These are phyloP conservation scores for Rubroboletus satanas DNA, from an alignment of 768 basidiomycete species.

Conservation along the genomic window DNA sequence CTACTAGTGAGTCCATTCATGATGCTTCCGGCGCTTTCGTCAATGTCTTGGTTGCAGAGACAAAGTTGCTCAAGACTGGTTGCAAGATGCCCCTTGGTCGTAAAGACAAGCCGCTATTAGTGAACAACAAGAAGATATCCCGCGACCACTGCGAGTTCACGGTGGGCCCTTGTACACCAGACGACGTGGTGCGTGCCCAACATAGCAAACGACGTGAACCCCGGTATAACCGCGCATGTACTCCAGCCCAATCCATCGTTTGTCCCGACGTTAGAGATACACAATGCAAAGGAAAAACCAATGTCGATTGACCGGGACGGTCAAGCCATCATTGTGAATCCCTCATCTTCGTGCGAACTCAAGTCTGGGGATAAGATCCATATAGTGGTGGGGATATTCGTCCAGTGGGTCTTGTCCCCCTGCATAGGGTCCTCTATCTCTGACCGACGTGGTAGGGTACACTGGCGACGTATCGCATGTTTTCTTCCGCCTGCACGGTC, in stretches of 20 bases:
- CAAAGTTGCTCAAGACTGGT: conserved; percentile 62
- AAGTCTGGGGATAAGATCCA: conserved; percentile 52
- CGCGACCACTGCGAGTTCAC: conserved; percentile 54
- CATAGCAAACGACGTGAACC: not conserved
- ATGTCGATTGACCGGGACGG: conserved; percentile 40
- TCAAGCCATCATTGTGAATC: conserved; percentile 33
- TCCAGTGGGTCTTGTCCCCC: conserved; percentile 41
- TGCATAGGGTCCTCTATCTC: not conserved
- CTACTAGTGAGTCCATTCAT: conserved; percentile 37
- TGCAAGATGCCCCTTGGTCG: conserved; percentile 54
- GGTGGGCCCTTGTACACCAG: conserved; percentile 48
- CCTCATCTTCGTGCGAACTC: conserved; percentile 39
- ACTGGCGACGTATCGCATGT: conserved; percentile 51
- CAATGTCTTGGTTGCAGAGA: conserved; percentile 29
- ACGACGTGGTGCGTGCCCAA: conserved; percentile 50
- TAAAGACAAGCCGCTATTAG: conserved; percentile 46
- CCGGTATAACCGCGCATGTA: not conserved
- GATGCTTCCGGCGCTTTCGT: conserved; percentile 22
- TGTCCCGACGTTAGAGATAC: conserved; percentile 47
- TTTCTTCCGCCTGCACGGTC: conserved; percentile 39
- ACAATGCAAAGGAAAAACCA: conserved; percentile 46
- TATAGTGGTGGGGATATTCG: conserved; percentile 39
- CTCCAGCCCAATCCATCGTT: conserved; percentile 47
- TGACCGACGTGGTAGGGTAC: conserved; percentile 35
- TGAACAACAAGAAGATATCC: conserved; percentile 65